phyloP scores from a whole-genome alignment of 208 protist species.

The Lotmaria passim region DNA sequence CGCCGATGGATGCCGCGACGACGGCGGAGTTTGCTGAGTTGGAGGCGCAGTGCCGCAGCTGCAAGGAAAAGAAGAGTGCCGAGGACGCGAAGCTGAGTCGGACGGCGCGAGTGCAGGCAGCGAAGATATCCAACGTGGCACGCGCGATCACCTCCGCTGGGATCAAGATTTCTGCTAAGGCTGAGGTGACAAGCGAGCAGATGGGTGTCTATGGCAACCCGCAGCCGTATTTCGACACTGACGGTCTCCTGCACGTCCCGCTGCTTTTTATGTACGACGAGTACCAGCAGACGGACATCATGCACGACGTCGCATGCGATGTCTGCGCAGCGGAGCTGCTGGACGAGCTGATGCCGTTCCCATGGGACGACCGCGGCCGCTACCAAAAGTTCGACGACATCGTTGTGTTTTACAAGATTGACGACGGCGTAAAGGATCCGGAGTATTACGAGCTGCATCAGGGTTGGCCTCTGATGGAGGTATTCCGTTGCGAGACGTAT shows the following conservation, averaged over 20 bases:
- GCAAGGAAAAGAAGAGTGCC: slow-evolving; percentile 20
- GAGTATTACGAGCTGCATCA: slow-evolving; percentile 77
- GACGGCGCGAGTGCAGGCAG: slow-evolving; percentile 46
- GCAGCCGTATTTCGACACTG: slow-evolving; percentile 78
- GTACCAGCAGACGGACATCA: slow-evolving; percentile 92
- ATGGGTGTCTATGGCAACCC: slow-evolving; percentile 83
- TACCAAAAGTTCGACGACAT: slow-evolving; percentile 66
- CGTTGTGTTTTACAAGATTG: slow-evolving; percentile 85
- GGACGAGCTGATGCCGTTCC: slow-evolving; percentile 86
- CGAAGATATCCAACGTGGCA: slow-evolving; percentile 63
- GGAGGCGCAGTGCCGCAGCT: slow-evolving; percentile 37
- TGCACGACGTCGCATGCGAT: slow-evolving; percentile 90
- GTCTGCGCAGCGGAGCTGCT: slow-evolving; percentile 63
- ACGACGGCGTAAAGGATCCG: slow-evolving; percentile 81
- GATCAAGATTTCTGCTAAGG: slow-evolving; percentile 51
- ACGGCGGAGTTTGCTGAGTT: slow-evolving; percentile 69
- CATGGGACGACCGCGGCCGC: slow-evolving; percentile 77
- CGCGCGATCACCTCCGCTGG: slow-evolving; percentile 70
- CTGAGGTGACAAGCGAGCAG: slow-evolving; percentile 86
- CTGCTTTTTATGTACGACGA: slow-evolving; percentile 96
- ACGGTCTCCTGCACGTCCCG: slow-evolving; percentile 82
- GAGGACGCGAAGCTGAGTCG: slow-evolving; percentile 50
- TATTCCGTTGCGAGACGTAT: slow-evolving; percentile 81
- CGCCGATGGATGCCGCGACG: slow-evolving; percentile 40
- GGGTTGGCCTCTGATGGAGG: slow-evolving; percentile 73